Base-by-base conservation (phyloP, 768 basidiomycete species). In the Lactarius trivialis region DNA sequence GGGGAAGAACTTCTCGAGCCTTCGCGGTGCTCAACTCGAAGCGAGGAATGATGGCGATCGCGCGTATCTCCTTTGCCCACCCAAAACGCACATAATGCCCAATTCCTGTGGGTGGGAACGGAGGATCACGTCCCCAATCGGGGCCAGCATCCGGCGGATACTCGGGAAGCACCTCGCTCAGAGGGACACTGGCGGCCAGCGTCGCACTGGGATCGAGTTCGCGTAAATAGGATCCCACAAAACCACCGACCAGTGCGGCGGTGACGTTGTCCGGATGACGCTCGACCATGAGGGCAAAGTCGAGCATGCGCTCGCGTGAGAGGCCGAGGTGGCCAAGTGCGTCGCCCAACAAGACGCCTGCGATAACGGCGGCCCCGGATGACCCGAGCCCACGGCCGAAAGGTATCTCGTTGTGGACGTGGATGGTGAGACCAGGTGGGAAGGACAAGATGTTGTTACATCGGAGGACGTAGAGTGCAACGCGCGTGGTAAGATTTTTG, bases 231-330 rank as follows among this genome's bases (percentile, higher is more conserved):
- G 90, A 91, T 21, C 97, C 97, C 28, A 98, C 92, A 74, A 99
- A 98, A 0, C 97, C 97, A 37, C 97, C 97, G 19, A 98, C 82
- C 39, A 99, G 84, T 0, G 95, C 96, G 2, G 97, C 97, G 0
- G 97, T 97, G 71, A 99, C 95, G 73, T 99, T 99, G 75, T 99
- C 97, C 17, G 97, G 97, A 72, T 99, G 97, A 19, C 97, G 83
- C 76, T 99, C 97, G 70, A 99, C 94, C 97, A 99, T 99, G 58
- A 99, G 81, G 1, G 96, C 95, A 71, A 91, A 96, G 76, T 99
- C 97, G 64, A 98, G 84, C 69, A 96, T 77, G 28, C 97, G 85
- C 48, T 79, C 81, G 32, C 73, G 77, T 15, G 89, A 73, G 12
- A 98, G 84, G 26, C 79, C 71, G 64, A 98, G 82, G 19, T 81